Conservation (phyloP, 1,284 basidiomycete genomes). For the Cutaneotrichosporon arboriforme region DNA sequence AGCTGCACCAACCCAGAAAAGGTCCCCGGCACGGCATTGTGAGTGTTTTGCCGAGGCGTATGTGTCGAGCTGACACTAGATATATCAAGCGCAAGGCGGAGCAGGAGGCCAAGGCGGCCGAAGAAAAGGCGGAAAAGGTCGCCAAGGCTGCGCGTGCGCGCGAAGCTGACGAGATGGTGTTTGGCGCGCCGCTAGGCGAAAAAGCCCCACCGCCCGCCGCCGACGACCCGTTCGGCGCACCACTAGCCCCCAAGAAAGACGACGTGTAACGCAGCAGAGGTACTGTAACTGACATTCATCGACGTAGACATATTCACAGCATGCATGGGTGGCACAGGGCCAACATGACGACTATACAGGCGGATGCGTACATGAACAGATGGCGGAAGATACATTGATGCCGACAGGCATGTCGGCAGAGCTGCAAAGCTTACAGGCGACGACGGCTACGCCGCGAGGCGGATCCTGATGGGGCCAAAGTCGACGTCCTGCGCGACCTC, state of each 20-base stretch:
- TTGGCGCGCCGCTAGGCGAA: slow-evolving; percentile 21
- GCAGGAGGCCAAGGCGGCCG: slow-evolving; percentile 34
- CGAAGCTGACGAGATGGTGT: slow-evolving; percentile 26
- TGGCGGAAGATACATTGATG: neutral
- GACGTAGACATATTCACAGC: neutral
- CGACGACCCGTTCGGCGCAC: slow-evolving; percentile 3
- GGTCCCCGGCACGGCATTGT: slow-evolving; percentile 73
- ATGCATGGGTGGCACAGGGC: slow-evolving; percentile 1
- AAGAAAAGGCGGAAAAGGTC: slow-evolving; percentile 36
- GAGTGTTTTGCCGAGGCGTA: no score
- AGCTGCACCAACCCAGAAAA: slow-evolving; percentile 91
- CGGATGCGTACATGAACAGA: neutral
- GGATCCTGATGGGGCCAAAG: slow-evolving; percentile 22
- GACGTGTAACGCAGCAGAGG: neutral
- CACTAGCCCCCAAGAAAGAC: neutral
- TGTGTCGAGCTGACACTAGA: slow-evolving; percentile 21
- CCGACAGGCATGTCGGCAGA: neutral
- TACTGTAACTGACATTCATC: neutral
- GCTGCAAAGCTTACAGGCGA: no score
- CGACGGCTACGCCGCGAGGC: slow-evolving; percentile 8
- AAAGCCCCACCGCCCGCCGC: neutral
- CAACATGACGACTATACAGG: no score
- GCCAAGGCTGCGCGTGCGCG: slow-evolving; percentile 22
- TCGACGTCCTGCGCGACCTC: slow-evolving; percentile 22
- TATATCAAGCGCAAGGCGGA: slow-evolving; percentile 47